Percentiles rank a stretch among this genome's conserved stretches.
phyloP scores from a whole-genome alignment of 768 basidiomycete species.

The Pisolithus orientalis region DNA sequence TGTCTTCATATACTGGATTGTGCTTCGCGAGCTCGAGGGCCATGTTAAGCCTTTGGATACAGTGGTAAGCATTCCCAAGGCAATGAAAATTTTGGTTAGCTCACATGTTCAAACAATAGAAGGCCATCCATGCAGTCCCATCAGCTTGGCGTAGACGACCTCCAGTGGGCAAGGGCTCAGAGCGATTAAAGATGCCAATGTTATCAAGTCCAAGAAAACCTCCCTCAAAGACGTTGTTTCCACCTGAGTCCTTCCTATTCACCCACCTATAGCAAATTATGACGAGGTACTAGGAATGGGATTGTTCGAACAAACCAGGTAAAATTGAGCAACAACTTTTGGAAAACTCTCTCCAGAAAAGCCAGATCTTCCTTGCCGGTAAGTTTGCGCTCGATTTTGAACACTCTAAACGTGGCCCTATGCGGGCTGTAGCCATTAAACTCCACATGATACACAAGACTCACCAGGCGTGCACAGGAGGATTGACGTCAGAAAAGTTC shows the following conservation, averaged over 20 bases:
- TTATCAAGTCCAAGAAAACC: slow-evolving; percentile 98
- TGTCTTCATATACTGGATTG: slow-evolving; percentile 96
- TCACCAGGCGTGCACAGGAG: slow-evolving; percentile 96
- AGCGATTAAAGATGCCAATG: slow-evolving; percentile 96
- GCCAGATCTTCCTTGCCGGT: slow-evolving; percentile 83
- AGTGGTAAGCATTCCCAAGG: slow-evolving; percentile 1
- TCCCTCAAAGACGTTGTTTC: slow-evolving; percentile 96
- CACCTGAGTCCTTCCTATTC: slow-evolving; percentile 92
- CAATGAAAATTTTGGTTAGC: slow-evolving; percentile 17
- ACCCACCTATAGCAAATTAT: slow-evolving; percentile 68
- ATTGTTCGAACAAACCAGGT: slow-evolving; percentile 60
- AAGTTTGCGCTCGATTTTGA: slow-evolving; percentile 98
- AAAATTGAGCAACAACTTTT: slow-evolving; percentile 93
- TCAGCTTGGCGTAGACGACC: slow-evolving; percentile 94
- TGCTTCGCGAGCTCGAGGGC: slow-evolving; percentile 97
- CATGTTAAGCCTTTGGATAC: slow-evolving; percentile 74
- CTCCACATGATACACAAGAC: slow-evolving; percentile 7
- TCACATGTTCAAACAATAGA: slow-evolving; percentile 95
- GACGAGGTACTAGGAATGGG: neutral
- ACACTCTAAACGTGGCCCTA: slow-evolving; percentile 95
- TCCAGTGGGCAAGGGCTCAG: slow-evolving; percentile 93
- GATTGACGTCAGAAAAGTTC: slow-evolving; percentile 99
- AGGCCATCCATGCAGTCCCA: slow-evolving; percentile 99
- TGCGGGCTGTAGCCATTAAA: neutral
- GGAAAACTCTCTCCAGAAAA: slow-evolving; percentile 97